Evolutionary conservation across 2,329 filamentous ascomycete genomes (phyloP), one percentile per base, ranked within the genome.

Genomic region (Cordyceps javanica): DNA sequence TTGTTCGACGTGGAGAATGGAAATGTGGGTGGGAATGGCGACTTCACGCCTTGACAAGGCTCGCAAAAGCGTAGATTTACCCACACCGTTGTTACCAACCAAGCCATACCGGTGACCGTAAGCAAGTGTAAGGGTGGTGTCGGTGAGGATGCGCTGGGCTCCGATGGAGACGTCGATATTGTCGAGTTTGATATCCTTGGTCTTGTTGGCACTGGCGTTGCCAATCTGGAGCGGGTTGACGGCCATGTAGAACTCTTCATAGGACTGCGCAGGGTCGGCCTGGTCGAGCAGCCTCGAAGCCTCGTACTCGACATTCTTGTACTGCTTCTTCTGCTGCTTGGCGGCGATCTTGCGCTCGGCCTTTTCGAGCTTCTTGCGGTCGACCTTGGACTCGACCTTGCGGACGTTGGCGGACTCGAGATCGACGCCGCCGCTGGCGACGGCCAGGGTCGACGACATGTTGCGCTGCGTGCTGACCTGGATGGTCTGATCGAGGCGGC

Each of bases 191-290:
- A 99, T 92, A 70, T 99, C 94, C 80, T 99, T 99, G 73, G 92
- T 96, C 86, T 97, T 99, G 64, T 85, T 83, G 60, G 88, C 76
- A 32, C 86, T 82, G 58, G 82, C 73, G 63, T 80, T 76, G 56
- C 91, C 93, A 60, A 97, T 68, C 70, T 97, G 93, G 62, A 99
- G 82, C 60, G 94, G 94, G 73, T 99, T 99, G 78, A 99, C 94
- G 55, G 91, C 88, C 94, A 99, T 97, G 82, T 96, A 99, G 76
- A 99, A 97, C 72, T 99, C 94, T 75, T 99, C 94, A 71, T 99
- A 99, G 41, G 91, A 95, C 79, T 96, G 88, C 13, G 92, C 79
- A 66, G 87, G 83, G 66, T 93, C 88, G 4, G 90, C 82, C 73
- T 90, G 84, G 69, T 95, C 88, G 63, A 99, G 85, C 64, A 99